A percentile compares a stretch with the other conserved stretches of the same genome.
These are phyloP conservation scores for Zymoseptoria pseudotritici DNA, from an alignment of 2,329 filamentous ascomycete genomes.

Conservation along the genomic window DNA sequence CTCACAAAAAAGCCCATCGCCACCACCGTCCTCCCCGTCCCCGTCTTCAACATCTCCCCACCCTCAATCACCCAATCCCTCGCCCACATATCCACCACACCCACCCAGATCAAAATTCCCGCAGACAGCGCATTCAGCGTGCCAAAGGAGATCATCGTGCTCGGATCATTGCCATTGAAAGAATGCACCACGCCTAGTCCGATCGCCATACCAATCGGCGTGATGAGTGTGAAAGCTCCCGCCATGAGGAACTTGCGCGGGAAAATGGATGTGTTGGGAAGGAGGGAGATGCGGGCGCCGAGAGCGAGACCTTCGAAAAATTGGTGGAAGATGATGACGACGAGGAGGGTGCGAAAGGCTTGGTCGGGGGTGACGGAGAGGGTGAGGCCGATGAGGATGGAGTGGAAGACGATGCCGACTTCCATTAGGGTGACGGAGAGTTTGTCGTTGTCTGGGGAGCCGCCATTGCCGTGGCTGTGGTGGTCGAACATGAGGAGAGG, in stretches of 20 bases:
- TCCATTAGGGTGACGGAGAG: slow-evolving; percentile 62
- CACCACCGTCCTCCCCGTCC: slow-evolving; percentile 84
- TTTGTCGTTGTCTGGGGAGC: slow-evolving; percentile 7
- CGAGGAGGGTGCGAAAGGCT: slow-evolving; percentile 55
- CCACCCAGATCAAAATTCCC: slow-evolving; percentile 62
- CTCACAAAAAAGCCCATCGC: slow-evolving; percentile 65
- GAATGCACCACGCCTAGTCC: slow-evolving; percentile 66
- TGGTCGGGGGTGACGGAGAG: slow-evolving; percentile 55
- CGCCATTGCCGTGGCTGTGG: slow-evolving; percentile 6
- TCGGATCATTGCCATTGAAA: slow-evolving; percentile 54
- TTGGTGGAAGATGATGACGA: slow-evolving; percentile 76
- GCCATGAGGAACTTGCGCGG: slow-evolving; percentile 64
- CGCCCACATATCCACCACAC: slow-evolving; percentile 41
- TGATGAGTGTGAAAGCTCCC: slow-evolving; percentile 65
- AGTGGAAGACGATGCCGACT: slow-evolving; percentile 62
- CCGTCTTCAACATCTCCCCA: slow-evolving; percentile 88
- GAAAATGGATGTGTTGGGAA: slow-evolving; percentile 50
- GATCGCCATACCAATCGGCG: slow-evolving; percentile 75
- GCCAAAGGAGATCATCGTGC: slow-evolving; percentile 71
- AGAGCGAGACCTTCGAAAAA: slow-evolving; percentile 89
- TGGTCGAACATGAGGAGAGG: slow-evolving; percentile 43
- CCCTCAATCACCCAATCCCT: slow-evolving; percentile 56
- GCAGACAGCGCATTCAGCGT: slow-evolving; percentile 83
- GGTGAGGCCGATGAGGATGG: slow-evolving; percentile 52
- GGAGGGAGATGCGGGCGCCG: slow-evolving; percentile 70